These are phyloP conservation scores for Stentor coeruleus DNA, from an alignment of 73 alveolate species.

Conservation along the genomic window DNA sequence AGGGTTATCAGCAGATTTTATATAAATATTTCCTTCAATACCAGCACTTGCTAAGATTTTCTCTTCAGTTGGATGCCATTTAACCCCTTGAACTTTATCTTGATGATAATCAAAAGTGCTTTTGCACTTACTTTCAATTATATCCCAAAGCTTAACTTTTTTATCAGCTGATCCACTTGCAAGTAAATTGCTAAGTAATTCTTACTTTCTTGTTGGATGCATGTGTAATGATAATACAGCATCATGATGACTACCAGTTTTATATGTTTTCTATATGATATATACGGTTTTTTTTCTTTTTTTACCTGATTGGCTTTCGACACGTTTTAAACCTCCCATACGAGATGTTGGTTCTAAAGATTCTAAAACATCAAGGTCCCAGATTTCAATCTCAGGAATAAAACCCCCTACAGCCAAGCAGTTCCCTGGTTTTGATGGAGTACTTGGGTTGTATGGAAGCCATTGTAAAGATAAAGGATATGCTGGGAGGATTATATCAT, in stretches of 20 bases:
- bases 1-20: slow-evolving; percentile 75
- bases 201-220: slow-evolving; percentile 56
- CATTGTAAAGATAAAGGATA: slow-evolving; percentile 95
- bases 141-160: slow-evolving; percentile 93
- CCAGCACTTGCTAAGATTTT: slow-evolving; percentile 85
- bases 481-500: slow-evolving; percentile 88
- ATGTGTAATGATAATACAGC: slow-evolving; percentile 82
- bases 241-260: slow-evolving; percentile 86
- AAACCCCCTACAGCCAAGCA: slow-evolving; percentile 90
- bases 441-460: slow-evolving; percentile 55
- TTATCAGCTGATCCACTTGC: slow-evolving; percentile 97
- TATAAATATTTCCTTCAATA: slow-evolving; percentile 73
- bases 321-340: slow-evolving; percentile 78
- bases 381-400: slow-evolving; percentile 92
- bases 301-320: slow-evolving; percentile 36
- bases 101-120: slow-evolving; percentile 73
- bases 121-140: slow-evolving; percentile 56
- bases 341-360: slow-evolving; percentile 83
- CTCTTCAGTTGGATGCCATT: slow-evolving; percentile 86
- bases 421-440: slow-evolving; percentile 57
- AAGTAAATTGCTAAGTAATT: slow-evolving; percentile 50
- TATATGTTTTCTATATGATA: slow-evolving; percentile 38
- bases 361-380: slow-evolving; percentile 91
- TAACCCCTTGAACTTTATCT: slow-evolving; percentile 82
- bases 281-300: slow-evolving; percentile 52